Percentiles rank a stretch among this genome's conserved stretches.
Evolutionary conservation across 768 basidiomycete species (phyloP).

Genomic region (Sarcodon sp.): DNA sequence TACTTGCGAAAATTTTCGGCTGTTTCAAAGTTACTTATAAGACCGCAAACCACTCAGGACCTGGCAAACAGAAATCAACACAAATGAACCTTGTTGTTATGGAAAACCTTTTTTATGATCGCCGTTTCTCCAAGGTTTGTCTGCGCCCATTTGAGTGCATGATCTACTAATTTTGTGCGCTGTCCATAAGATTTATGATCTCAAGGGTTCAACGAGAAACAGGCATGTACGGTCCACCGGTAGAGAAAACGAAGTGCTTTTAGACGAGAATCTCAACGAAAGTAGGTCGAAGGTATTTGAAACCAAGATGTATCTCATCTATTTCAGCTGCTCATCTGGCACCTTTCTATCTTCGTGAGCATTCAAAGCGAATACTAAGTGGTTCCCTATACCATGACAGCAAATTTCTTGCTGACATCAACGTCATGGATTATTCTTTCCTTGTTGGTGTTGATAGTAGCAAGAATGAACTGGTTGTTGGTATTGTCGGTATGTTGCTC

Average conservation of each 20-base stretch:
- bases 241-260: constrained; percentile 81
- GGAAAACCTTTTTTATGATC: constrained; percentile 95
- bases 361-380: constrained; percentile 85
- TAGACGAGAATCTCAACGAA: constrained; percentile 94
- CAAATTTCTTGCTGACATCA: constrained; percentile 86
- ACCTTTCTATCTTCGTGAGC: constrained; percentile 93
- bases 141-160: neutral
- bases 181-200: constrained; percentile 74
- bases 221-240: constrained; percentile 87
- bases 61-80: constrained; percentile 61
- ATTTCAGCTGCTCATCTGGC: constrained; percentile 63
- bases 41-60: constrained; percentile 52
- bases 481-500: constrained; percentile 79
- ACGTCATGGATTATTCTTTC: constrained; percentile 96
- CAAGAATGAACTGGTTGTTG: constrained; percentile 86
- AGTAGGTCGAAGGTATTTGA: constrained; percentile 26
- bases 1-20: constrained; percentile 93
- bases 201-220: constrained; percentile 93
- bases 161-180: neutral
- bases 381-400: constrained; percentile 92
- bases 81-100: constrained; percentile 95
- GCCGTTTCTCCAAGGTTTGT: constrained; percentile 75
- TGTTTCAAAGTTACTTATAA: constrained; percentile 94
- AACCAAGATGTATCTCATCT: constrained; percentile 5
- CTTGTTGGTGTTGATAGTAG: constrained; percentile 90